Conservation (phyloP, 352 stramenopile species). For the Phytophthora ohioensis region DNA sequence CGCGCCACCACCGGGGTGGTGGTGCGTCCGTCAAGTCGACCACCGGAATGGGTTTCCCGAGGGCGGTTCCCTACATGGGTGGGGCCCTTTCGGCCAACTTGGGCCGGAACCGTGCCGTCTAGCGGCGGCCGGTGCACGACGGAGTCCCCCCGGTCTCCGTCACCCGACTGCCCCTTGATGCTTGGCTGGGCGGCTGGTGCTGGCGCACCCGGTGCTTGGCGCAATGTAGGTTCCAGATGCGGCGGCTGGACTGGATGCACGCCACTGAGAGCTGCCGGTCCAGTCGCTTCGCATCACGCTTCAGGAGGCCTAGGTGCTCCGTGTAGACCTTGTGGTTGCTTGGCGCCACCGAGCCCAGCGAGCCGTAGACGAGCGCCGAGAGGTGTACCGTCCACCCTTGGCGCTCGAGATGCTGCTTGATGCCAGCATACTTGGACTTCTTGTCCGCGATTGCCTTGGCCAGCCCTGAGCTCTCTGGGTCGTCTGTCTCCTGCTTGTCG, state of each 20-base stretch:
- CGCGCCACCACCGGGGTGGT: too few species aligned
- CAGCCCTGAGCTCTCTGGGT: too few species aligned
- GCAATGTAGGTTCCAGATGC: too few species aligned
- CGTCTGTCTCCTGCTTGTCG: too few species aligned
- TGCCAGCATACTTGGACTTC: too few species aligned
- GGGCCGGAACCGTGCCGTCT: not conserved
- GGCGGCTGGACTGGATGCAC: too few species aligned
- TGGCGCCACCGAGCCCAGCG: conserved; percentile 5
- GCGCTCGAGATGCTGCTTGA: too few species aligned
- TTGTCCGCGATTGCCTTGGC: too few species aligned
- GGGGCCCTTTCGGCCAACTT: not conserved
- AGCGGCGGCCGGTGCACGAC: conserved; percentile 8
- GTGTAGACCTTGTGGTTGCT: not conserved
- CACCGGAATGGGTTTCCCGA: not conserved
- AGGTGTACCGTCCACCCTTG: conserved; percentile 16
- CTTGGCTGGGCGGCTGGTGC: too few species aligned
- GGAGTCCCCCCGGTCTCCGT: conserved; percentile 21
- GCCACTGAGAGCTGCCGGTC: too few species aligned
- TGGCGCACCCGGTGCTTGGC: too few species aligned
- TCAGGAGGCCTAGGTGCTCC: conserved; percentile 7
- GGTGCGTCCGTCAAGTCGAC: too few species aligned
- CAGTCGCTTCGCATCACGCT: conserved; percentile 4
- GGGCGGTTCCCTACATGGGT: not conserved
- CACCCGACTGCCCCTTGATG: not conserved
- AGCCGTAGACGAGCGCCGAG: conserved; percentile 13